Evolutionary conservation across 371 early-diverging fungal species (phyloP), one percentile per base, ranked within the genome.

Genomic region (Syncephalastrum sp.): DNA sequence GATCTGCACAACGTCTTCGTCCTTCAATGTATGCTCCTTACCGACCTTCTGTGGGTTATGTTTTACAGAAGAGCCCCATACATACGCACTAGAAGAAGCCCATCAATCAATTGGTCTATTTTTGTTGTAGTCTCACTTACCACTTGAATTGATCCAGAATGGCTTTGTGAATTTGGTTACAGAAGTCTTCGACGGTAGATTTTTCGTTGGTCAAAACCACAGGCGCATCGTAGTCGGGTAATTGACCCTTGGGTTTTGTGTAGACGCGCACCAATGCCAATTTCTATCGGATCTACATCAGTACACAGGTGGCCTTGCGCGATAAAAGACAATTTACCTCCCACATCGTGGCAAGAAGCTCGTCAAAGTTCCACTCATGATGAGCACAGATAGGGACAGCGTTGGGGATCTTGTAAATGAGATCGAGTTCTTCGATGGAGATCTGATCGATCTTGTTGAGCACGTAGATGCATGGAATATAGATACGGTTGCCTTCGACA

Each of bases 1-100:
- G 70, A 99, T 93, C 70, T 98, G 98, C n/a, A 99, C 99, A 5
- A 99, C 99, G 83, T 99, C 99, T 77, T 98, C 98, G 73, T 99
- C 99, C 43, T 81, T 71, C 51, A 99, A 75, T 15, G 88, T 69
- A 69, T 99, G 99, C 59, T 97, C 98, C 67, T 91, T 89, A 56
- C 99, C 99, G 41, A 99, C 99, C 81, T 96, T 96, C 81, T 99
- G 99, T 57, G 99, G 97, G 60, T 92, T 91, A 75, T 99, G 98
- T 75, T 99, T 99, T 43, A 96, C 99, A 23, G 96, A 95, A 44
- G 83, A 80, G 52, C 99, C 99, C 99, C 99, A 99, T 13, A 99
- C 99, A 69, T 97, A 75, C 4, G 97, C 99, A 82, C 84, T 85
- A 59, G 13, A 14, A 16, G 21, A 45, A 24, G 24, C 16, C 14